Percentiles rank a stretch among this genome's conserved stretches.
These are phyloP conservation scores for Penicillium cataractarum DNA, from an alignment of 495 filamentous ascomycete species.

Conservation along the genomic window DNA sequence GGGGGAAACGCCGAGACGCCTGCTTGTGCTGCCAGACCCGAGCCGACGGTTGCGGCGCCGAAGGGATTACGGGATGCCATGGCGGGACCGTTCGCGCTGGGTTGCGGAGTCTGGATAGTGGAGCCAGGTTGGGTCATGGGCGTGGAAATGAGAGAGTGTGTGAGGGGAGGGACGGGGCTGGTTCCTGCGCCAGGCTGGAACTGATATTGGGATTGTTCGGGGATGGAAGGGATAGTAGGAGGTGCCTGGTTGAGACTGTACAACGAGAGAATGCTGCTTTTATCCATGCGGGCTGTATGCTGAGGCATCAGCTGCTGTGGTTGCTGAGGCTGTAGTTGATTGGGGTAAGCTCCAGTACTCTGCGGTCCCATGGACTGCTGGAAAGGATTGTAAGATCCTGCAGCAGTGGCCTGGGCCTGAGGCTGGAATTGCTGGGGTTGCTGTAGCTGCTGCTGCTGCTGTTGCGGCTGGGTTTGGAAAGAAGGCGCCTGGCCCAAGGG, in stretches of 20 bases:
- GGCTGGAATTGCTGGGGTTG: conserved; percentile 29
- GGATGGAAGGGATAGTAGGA: conserved; percentile 36
- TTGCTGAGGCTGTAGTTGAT: conserved; percentile 35
- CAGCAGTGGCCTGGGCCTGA: conserved; percentile 31
- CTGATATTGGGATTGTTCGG: conserved; percentile 40
- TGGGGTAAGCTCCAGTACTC: conserved; percentile 28
- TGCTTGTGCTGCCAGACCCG: conserved; percentile 31
- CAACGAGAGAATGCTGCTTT: conserved; percentile 82
- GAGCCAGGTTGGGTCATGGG: conserved; percentile 29
- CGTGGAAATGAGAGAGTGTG: conserved; percentile 29
- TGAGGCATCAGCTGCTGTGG: conserved; percentile 48
- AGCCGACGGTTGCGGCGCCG: conserved; percentile 20
- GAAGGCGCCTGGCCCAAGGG: conserved; percentile 43
- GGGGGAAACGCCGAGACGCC: conserved; percentile 22
- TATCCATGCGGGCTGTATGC: conserved; percentile 63
- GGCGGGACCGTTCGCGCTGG: conserved; percentile 34
- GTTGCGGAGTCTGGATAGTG: conserved; percentile 36
- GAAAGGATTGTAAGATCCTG: conserved; percentile 44
- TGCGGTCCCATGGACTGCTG: conserved; percentile 39
- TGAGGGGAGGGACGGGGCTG: conserved; percentile 27
- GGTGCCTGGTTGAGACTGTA: conserved; percentile 81
- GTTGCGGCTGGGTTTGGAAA: conserved; percentile 40
- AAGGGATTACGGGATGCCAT: conserved; percentile 46
- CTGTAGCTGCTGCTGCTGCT: conserved; percentile 32
- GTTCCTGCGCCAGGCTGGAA: conserved; percentile 23